A percentile compares a stretch with the other conserved stretches of the same genome.
Conservation (phyloP, 1,284 basidiomycete species). For the Austroboletus novae-zelandiae region DNA sequence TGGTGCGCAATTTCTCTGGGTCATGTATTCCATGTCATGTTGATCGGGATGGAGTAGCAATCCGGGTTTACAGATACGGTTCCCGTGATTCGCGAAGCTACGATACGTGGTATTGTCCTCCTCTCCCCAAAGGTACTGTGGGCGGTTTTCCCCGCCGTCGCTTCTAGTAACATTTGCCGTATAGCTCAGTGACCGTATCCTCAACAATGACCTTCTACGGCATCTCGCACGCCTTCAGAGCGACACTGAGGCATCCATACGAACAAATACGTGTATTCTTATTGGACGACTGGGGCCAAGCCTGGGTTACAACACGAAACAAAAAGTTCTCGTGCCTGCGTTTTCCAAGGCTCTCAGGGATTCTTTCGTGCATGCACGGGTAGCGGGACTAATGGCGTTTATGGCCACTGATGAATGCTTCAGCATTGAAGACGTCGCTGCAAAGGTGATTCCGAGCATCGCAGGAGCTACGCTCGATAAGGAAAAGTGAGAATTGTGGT, state of each 20-base stretch:
- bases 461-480: slow-evolving; percentile 80
- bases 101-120: slow-evolving; percentile 84
- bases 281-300: slow-evolving; percentile 88
- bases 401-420: slow-evolving; percentile 95
- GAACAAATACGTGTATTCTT: slow-evolving; percentile 97
- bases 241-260: slow-evolving; percentile 90
- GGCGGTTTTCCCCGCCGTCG: not conserved
- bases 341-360: slow-evolving; percentile 92
- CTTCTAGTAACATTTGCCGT: not conserved
- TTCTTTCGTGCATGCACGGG: slow-evolving; percentile 88
- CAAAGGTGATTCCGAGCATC: slow-evolving; percentile 85
- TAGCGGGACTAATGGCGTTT: slow-evolving; percentile 94
- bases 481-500: slow-evolving; percentile 63
- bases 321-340: slow-evolving; percentile 94
- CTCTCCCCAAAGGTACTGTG: slow-evolving; percentile 76
- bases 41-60: slow-evolving; percentile 50
- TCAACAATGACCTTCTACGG: slow-evolving; percentile 96
- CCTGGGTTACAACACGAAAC: slow-evolving; percentile 85
- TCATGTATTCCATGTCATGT: not conserved
- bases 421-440: slow-evolving; percentile 84
- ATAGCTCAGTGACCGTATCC: slow-evolving; percentile 88
- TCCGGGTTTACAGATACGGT: slow-evolving; percentile 96
- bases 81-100: slow-evolving; percentile 91
- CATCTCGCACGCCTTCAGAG: slow-evolving; percentile 91
- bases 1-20: slow-evolving; percentile 53